These are phyloP conservation scores for Botrytis galanthina DNA, from an alignment of 2,329 filamentous ascomycete species.

Conservation along the genomic window DNA sequence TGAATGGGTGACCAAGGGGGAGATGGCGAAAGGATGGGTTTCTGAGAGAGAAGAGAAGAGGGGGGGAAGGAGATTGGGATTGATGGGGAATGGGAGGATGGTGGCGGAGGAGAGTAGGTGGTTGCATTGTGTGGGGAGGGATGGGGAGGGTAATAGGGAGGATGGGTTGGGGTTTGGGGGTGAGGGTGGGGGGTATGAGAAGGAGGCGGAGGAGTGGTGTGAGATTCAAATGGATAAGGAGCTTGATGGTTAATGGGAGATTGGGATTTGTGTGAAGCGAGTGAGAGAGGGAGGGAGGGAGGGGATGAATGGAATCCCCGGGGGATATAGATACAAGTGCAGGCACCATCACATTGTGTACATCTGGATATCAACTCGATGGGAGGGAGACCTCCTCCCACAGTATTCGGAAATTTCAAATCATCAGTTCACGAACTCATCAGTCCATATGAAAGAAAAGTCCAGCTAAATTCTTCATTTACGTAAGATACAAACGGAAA, in stretches of 20 bases:
- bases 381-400: neutral
- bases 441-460: too few species aligned
- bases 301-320: too few species aligned
- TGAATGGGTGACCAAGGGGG: neutral
- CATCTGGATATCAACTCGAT: rapidly evolving
- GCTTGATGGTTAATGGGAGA: neutral
- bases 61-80: rapidly evolving
- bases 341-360: neutral
- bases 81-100: neutral
- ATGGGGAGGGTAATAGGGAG: neutral
- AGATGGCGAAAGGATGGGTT: neutral
- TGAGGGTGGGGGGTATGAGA: neutral
- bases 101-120: neutral
- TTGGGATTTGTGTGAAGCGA: too few species aligned
- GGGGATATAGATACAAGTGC: neutral
- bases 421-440: rapidly evolving
- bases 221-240: neutral
- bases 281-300: too few species aligned
- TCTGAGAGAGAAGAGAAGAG: neutral
- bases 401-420: rapidly evolving
- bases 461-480: too few species aligned
- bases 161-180: neutral
- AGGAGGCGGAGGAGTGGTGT: neutral
- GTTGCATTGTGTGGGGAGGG: neutral
- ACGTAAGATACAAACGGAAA: too few species aligned